phyloP scores from a whole-genome alignment of 2,329 filamentous ascomycete species.

The Herpotrichia juniperi region DNA sequence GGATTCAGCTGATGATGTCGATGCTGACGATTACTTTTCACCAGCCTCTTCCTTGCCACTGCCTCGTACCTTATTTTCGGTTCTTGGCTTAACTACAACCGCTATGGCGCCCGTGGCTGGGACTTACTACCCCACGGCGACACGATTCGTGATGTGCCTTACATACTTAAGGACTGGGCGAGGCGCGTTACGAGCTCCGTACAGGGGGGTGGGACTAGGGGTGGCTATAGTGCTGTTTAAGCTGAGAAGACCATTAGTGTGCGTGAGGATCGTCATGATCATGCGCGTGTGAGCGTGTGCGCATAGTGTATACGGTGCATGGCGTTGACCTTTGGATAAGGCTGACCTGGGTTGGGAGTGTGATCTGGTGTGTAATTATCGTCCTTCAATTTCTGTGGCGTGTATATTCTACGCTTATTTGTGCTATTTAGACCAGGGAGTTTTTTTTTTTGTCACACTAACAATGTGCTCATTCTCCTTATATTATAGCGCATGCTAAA shows the following conservation, averaged over 20 bases:
- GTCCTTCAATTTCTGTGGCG: not conserved
- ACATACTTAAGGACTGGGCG: slow-evolving; percentile 87
- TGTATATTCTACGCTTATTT: not conserved
- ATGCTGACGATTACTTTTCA: slow-evolving; percentile 13
- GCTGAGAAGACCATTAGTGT: not conserved
- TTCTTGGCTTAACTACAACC: slow-evolving; percentile 98
- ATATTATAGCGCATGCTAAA: not conserved
- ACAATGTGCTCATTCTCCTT: not conserved
- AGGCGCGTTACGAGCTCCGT: slow-evolving; percentile 81
- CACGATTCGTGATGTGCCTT: slow-evolving; percentile 88
- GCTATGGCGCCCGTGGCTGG: slow-evolving; percentile 93
- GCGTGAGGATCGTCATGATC: not conserved
- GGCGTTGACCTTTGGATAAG: not conserved
- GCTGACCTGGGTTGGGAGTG: not conserved
- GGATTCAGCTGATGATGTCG: slow-evolving; percentile 1
- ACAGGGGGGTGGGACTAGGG: slow-evolving; percentile 81
- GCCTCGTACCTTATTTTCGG: slow-evolving; percentile 96
- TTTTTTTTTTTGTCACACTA: not conserved
- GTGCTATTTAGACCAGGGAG: not conserved
- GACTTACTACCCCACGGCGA: slow-evolving; percentile 93
- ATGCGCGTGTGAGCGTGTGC: not conserved
- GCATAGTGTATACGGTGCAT: not conserved
- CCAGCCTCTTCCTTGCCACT: slow-evolving; percentile 80
- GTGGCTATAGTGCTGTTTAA: slow-evolving; percentile 93
- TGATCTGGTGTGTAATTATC: slow-evolving; percentile 1